Evolutionary conservation across 768 basidiomycete genomes (phyloP), one percentile per base, ranked within the genome.

Genomic region (Roridomyces roridus): DNA sequence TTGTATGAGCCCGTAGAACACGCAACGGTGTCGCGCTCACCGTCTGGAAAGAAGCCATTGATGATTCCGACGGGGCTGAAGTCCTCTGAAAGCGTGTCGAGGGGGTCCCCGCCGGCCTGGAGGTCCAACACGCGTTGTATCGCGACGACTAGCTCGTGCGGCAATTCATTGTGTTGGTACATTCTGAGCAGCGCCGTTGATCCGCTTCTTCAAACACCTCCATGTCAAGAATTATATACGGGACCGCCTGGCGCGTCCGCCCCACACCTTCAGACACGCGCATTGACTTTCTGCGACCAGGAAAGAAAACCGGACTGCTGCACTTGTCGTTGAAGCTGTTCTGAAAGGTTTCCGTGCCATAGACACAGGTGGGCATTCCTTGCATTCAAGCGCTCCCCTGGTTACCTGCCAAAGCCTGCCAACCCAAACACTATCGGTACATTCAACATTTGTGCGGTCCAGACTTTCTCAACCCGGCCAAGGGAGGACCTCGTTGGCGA

Each of bases 401-500:
- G 53, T 37, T 29, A n/a, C 28, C 17, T 42, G 11, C 24, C 8
- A 23, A 28, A 85, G 87, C 88, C 23, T 84, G 86, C 59, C 88
- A 90, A 64, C 85, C 82, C 10, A 89, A 90, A 66, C 88, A 90
- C 65, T 89, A 91, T 63, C 80, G 83, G 88, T 85, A 67, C 48
- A 71, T 52, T 44, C 40, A 44, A 51, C 40, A 43, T 41, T 39
- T 18, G 14, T 20, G 5, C 25, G 18, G 8, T 40, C 28, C 12
- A 21, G 42, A 24, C 43, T 46, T 21, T n/a, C 43, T 55, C 20
- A 37, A 23, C 12, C 29, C 51, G 58, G 46, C 31, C 57, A 60
- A 90, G 91, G 34, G 91, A 94, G 67, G 88, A 92, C 51, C 81
- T 92, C 2, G 91, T 94, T 3, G 93, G 93, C 5, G 82, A 85